These are phyloP conservation scores for Pelargonium cotyledonis DNA, from an alignment of 441 rosid species.

Conservation along the genomic window DNA sequence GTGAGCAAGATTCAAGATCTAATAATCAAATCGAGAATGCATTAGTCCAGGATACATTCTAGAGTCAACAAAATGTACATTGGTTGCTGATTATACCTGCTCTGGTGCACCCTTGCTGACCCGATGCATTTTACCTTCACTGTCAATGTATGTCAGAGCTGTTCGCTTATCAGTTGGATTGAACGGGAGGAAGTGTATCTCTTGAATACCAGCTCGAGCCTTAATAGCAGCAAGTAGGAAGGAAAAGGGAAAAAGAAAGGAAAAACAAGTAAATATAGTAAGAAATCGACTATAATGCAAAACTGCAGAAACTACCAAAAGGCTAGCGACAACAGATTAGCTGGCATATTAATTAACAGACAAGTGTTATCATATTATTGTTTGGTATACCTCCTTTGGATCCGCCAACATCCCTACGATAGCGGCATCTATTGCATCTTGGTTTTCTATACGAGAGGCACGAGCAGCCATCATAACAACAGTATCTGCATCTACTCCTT, in stretches of 20 bases:
- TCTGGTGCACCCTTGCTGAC: constrained; percentile 66
- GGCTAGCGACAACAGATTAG: background rate
- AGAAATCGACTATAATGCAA: background rate
- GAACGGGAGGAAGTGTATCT: constrained; percentile 61
- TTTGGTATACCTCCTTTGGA: constrained; percentile 41
- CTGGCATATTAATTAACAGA: background rate
- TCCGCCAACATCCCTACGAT: constrained; percentile 43
- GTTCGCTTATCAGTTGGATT: constrained; percentile 59
- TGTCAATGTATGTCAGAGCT: constrained; percentile 42
- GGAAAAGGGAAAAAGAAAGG: constrained; percentile 5
- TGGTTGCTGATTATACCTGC: constrained; percentile 33
- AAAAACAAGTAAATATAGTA: constrained; percentile 4
- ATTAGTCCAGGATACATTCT: background rate
- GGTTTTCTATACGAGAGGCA: constrained; percentile 51
- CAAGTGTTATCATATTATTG: constrained; percentile 5
- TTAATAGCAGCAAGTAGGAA: background rate
- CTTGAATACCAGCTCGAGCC: constrained; percentile 18
- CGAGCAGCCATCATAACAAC: constrained; percentile 64
- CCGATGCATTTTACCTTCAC: constrained; percentile 45
- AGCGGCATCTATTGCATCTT: constrained; percentile 45
- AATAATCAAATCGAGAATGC: background rate
- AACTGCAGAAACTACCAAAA: background rate
- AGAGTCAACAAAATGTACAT: background rate
- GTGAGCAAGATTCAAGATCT: background rate
- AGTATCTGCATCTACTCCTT: constrained; percentile 59